phyloP scores from a whole-genome alignment of 495 filamentous ascomycete species.

The Penicillium pancosmium region DNA sequence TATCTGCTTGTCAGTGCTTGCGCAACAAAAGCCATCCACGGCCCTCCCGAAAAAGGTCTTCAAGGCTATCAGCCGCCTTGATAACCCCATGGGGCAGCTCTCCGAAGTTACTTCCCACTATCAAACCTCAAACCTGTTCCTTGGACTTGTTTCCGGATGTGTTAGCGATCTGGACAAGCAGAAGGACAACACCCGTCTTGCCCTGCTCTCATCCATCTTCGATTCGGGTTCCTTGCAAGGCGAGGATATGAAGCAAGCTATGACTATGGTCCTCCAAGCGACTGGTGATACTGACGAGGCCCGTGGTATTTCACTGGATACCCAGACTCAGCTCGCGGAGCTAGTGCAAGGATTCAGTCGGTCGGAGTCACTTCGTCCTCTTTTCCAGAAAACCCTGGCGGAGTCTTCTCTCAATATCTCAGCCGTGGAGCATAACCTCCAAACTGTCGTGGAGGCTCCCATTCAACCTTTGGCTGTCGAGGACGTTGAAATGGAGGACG shows the following conservation, averaged over 20 bases:
- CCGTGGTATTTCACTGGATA: slow-evolving; percentile 45
- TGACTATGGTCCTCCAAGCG: slow-evolving; percentile 61
- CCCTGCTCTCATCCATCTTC: slow-evolving; percentile 62
- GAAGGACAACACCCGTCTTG: slow-evolving; percentile 57
- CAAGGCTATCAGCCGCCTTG: slow-evolving; percentile 66
- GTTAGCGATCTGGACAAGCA: slow-evolving; percentile 65
- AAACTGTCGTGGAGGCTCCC: slow-evolving; percentile 61
- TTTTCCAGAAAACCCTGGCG: slow-evolving; percentile 60
- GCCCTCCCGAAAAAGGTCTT: slow-evolving; percentile 66
- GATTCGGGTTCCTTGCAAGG: slow-evolving; percentile 62
- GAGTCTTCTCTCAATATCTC: slow-evolving; percentile 67
- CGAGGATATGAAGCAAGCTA: slow-evolving; percentile 59
- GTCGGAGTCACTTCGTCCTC: slow-evolving; percentile 52
- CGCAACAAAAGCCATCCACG: slow-evolving; percentile 66
- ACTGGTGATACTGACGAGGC: slow-evolving; percentile 35
- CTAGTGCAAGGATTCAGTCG: slow-evolving; percentile 64
- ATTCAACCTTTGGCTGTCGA: slow-evolving; percentile 40
- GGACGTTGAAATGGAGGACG: slow-evolving; percentile 56
- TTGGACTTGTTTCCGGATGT: slow-evolving; percentile 69
- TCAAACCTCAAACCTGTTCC: slow-evolving; percentile 69
- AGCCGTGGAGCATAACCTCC: slow-evolving; percentile 69
- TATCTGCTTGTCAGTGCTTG: slow-evolving; percentile 76
- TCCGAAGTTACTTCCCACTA: slow-evolving; percentile 64
- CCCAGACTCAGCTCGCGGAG: slow-evolving; percentile 64
- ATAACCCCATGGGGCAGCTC: slow-evolving; percentile 59